Conservation (phyloP, 1,139 yeast genomes). For the Hyphopichia wangnamkhiaoensis region DNA sequence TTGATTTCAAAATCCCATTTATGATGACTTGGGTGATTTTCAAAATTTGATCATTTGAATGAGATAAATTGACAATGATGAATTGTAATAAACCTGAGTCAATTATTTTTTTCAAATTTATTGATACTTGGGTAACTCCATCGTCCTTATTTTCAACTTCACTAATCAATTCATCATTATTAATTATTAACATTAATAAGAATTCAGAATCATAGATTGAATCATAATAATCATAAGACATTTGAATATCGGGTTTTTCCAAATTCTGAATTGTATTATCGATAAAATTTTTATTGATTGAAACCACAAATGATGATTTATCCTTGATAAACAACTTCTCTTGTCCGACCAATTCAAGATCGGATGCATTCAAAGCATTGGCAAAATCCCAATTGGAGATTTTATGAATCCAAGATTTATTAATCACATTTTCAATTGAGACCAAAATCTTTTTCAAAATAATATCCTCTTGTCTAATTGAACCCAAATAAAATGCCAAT, state of each 20-base stretch:
- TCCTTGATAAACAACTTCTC: slow-evolving; percentile 49
- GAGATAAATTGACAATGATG: slow-evolving; percentile 50
- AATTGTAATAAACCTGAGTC: slow-evolving; percentile 62
- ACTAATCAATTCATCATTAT: slow-evolving; percentile 54
- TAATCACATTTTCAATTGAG: slow-evolving; percentile 53
- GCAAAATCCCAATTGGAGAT: slow-evolving; percentile 70
- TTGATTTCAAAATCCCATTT: slow-evolving; percentile 40
- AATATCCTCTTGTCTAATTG: slow-evolving; percentile 60
- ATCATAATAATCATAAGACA: slow-evolving; percentile 11
- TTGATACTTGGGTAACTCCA: slow-evolving; percentile 22
- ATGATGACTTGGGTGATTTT: slow-evolving; percentile 39
- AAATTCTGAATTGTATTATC: slow-evolving; percentile 40
- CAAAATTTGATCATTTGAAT: slow-evolving; percentile 11
- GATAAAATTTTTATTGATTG: slow-evolving; percentile 55
- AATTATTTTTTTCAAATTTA: slow-evolving; percentile 59
- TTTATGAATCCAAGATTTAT: slow-evolving; percentile 57
- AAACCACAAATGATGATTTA: slow-evolving; percentile 51
- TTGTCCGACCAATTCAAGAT: slow-evolving; percentile 42
- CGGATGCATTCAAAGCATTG: slow-evolving; percentile 38
- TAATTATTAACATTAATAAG: slow-evolving; percentile 54
- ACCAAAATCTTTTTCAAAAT: slow-evolving; percentile 57
- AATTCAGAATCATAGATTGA: slow-evolving; percentile 63
- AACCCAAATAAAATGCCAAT: slow-evolving; percentile 60
- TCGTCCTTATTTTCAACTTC: slow-evolving; percentile 30
- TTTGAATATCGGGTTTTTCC: not conserved